Conservation (phyloP, 768 basidiomycete species). For the Plicaturopsis crispa region DNA sequence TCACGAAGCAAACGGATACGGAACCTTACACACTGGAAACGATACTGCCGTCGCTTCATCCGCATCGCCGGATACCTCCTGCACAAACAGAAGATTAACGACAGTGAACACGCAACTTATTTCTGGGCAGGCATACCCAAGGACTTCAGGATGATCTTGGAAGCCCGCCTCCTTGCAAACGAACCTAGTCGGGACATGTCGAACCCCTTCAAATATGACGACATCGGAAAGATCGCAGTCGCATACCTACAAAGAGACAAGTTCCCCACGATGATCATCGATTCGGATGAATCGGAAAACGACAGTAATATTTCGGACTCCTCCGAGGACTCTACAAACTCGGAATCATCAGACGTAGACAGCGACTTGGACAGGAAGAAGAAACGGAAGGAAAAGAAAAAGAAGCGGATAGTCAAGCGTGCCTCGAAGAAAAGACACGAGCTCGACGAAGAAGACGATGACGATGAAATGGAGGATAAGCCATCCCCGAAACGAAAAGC, state of each 20-base stretch:
- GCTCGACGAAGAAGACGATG: not conserved
- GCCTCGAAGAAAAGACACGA: not conserved
- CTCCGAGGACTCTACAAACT: not conserved
- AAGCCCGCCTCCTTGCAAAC: not conserved
- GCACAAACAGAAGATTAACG: conserved; percentile 1
- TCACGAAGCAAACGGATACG: too few relatives aligned
- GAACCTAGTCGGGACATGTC: not conserved
- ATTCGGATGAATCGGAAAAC: conserved; percentile 1
- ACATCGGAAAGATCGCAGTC: too few relatives aligned
- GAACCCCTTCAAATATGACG: conserved; percentile 1
- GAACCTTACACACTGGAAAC: conserved; percentile 7
- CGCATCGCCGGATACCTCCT: conserved; percentile 7
- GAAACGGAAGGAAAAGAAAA: not conserved
- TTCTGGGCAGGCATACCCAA: conserved; percentile 8
- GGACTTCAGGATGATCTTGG: not conserved
- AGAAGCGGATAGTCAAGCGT: not conserved
- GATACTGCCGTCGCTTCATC: conserved; percentile 6
- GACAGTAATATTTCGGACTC: conserved; percentile 6
- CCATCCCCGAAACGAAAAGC: not conserved
- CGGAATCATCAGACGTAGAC: conserved; percentile 3
- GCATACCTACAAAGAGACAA: too few relatives aligned
- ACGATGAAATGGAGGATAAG: not conserved
- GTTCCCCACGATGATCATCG: conserved; percentile 1
- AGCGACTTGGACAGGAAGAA: too few relatives aligned
- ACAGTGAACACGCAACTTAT: conserved; percentile 2